A percentile compares a stretch with the other conserved stretches of the same genome.
Conservation (phyloP, 176 grass and related monocot species). For the Elaeis guineensis region DNA sequence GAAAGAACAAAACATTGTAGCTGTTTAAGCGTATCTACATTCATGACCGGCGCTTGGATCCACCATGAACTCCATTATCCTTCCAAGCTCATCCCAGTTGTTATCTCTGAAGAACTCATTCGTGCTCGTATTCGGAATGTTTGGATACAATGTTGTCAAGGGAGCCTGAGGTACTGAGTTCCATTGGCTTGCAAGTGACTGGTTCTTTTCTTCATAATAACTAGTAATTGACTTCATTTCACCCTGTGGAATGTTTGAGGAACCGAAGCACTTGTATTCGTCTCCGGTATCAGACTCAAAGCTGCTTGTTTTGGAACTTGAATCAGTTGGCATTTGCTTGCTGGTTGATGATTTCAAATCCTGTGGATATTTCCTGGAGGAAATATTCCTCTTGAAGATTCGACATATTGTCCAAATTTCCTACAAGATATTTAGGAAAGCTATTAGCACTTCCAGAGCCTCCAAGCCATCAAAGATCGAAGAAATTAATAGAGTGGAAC, state of each 20-base stretch:
- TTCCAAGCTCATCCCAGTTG: constrained; percentile 3
- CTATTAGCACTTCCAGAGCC: too few species aligned
- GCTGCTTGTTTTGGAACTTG: constrained; percentile 59
- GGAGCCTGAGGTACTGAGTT: constrained; percentile 1
- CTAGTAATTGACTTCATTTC: neutral
- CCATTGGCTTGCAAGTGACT: constrained; percentile 29
- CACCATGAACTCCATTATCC: neutral
- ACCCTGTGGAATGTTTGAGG: neutral
- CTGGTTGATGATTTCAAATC: constrained; percentile 21
- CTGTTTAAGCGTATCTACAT: neutral
- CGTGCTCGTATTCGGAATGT: neutral
- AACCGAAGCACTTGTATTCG: constrained; percentile 28
- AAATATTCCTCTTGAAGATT: constrained; percentile 66
- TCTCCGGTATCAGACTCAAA: constrained; percentile 44
- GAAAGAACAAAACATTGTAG: neutral
- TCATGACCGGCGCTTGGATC: neutral
- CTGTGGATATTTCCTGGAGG: constrained; percentile 48
- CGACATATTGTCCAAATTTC: constrained; percentile 90
- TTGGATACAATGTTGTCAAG: neutral
- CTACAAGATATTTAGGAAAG: constrained; percentile 16
- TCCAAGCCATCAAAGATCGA: too few species aligned
- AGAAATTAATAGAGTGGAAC: neutral
- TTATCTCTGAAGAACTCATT: neutral
- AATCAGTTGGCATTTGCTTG: constrained; percentile 23
- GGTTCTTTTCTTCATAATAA: constrained; percentile 13